Conservation (phyloP, 2,329 filamentous ascomycete genomes). For the Sphaceloma murrayae region DNA sequence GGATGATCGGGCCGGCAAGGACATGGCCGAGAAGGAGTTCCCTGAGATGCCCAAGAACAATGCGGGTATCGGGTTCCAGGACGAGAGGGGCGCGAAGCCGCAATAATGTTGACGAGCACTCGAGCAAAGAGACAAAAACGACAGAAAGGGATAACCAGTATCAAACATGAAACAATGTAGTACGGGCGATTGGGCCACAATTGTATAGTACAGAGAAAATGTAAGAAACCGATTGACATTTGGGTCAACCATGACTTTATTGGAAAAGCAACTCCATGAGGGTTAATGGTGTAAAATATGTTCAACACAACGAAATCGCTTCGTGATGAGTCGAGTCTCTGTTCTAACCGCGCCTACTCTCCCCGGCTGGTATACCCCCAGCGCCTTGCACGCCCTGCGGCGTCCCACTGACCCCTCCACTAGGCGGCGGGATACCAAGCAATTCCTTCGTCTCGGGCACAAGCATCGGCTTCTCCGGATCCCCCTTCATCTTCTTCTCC, state of each 20-base stretch:
- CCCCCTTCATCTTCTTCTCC: slow-evolving; percentile 54
- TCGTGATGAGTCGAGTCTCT: background rate
- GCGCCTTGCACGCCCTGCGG: slow-evolving; percentile 9
- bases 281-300: background rate
- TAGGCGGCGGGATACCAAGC: slow-evolving; percentile 1
- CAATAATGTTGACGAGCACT: background rate
- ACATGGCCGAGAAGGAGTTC: slow-evolving; percentile 38
- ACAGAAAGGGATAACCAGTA: slow-evolving; percentile 14
- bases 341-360: background rate
- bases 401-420: background rate
- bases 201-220: background rate
- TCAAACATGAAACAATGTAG: no score
- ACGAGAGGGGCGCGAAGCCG: slow-evolving; percentile 38
- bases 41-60: slow-evolving; percentile 37
- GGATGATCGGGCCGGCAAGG: slow-evolving; percentile 31
- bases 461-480: slow-evolving; percentile 54
- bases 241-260: background rate
- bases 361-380: slow-evolving; percentile 6
- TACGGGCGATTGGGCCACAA: background rate
- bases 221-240: background rate
- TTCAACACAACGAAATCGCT: background rate
- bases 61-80: slow-evolving; percentile 41
- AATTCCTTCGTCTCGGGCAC: slow-evolving; percentile 44
- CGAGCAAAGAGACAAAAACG: background rate
- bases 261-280: no score